Evolutionary conservation across 805 yeast genomes (phyloP).

Genomic region (Wickerhamiella alocasiicola): DNA sequence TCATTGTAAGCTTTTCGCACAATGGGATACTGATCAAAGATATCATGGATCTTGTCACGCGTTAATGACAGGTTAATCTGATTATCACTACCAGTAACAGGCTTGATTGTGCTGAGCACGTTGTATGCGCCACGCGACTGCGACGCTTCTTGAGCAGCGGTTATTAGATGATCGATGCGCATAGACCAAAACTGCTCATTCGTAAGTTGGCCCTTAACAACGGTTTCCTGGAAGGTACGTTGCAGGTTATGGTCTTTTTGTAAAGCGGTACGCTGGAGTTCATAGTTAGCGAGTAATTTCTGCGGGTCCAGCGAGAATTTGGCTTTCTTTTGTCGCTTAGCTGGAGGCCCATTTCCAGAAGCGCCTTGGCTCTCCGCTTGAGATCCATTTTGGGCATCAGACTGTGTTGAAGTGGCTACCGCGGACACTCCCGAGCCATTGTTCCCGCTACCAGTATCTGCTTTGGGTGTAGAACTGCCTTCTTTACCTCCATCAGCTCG

Average conservation of each 20-base stretch:
- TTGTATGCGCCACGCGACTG: conserved; percentile 91
- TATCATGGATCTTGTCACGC: conserved; percentile 76
- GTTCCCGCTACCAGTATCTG: no score
- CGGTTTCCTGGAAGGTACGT: conserved; percentile 75
- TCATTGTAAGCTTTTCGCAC: conserved; percentile 83
- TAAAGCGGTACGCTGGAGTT: conserved; percentile 66
- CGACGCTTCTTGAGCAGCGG: conserved; percentile 70
- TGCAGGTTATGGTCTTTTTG: conserved; percentile 56
- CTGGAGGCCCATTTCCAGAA: conserved; percentile 12
- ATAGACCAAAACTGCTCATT: conserved; percentile 82
- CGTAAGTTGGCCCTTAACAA: conserved; percentile 53
- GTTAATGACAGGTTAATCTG: conserved; percentile 88
- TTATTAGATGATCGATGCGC: conserved; percentile 63
- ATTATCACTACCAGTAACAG: conserved; percentile 85
- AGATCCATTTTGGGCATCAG: background rate
- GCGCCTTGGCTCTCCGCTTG: background rate
- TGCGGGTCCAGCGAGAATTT: conserved; percentile 38
- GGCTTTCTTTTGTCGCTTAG: conserved; percentile 17
- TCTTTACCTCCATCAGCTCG: no score
- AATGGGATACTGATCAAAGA: conserved; percentile 85
- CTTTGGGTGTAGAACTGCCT: no score
- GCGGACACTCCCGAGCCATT: no score
- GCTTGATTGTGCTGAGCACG: conserved; percentile 84
- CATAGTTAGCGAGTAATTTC: conserved; percentile 54
- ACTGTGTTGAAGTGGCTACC: conserved; percentile 1